These are phyloP conservation scores for Pseudocercospora vitis DNA, from an alignment of 2,329 filamentous ascomycete genomes.

Conservation along the genomic window DNA sequence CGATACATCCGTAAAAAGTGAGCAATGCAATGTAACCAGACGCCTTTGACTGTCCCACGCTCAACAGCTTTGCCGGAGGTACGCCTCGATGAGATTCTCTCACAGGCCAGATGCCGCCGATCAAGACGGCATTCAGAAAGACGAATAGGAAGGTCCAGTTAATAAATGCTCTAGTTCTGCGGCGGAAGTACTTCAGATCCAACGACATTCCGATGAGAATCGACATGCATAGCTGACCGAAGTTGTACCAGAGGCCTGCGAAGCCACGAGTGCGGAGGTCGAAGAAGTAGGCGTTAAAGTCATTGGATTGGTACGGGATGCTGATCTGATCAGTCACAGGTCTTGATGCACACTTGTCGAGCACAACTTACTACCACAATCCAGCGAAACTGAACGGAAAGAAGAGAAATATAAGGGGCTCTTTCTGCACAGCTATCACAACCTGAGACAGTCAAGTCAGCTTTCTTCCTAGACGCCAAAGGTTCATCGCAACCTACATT, in stretches of 20 bases:
- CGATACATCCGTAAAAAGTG: conserved; percentile 7
- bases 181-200: conserved; percentile 6
- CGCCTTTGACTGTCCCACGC: conserved; percentile 1
- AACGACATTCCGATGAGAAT: not conserved
- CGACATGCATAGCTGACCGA: conserved; percentile 2
- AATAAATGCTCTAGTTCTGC: conserved; percentile 1
- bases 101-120: conserved; percentile 7
- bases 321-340: not conserved
- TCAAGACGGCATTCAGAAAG: conserved; percentile 2
- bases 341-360: not conserved
- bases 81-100: conserved; percentile 1
- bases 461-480: not conserved
- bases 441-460: not conserved
- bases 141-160: conserved; percentile 6
- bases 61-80: not conserved
- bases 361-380: conserved; percentile 4
- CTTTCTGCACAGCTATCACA: conserved; percentile 5
- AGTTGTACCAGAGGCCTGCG: conserved; percentile 5
- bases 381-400: conserved; percentile 8
- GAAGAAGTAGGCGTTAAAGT: conserved; percentile 10
- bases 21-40: not conserved
- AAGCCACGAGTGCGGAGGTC: conserved; percentile 6
- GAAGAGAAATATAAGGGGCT: conserved; percentile 2
- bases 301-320: conserved; percentile 10
- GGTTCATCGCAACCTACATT: not conserved